Evolutionary conservation across 345 rosid genomes (phyloP), one percentile per base, ranked within the genome.

Genomic region (Cochlearia excelsa): DNA sequence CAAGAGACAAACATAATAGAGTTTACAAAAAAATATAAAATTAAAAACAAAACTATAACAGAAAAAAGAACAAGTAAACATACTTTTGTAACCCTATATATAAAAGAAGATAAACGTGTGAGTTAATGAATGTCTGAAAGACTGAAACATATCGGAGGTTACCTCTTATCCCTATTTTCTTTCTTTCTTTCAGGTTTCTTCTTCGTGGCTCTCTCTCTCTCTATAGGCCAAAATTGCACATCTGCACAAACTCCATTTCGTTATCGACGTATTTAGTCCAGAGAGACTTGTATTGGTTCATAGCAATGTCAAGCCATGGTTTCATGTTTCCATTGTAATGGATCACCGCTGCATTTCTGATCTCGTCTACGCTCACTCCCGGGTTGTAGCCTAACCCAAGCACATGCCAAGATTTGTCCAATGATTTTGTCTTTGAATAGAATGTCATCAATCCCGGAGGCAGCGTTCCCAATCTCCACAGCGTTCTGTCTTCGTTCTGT

Each of bases 301-400:
- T 75, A 26, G 94, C 97, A 54, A 90, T 81, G 61, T 90, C 94
- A 4, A 92, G 93, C 95, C 98, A 92, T 34, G 98, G 98, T 79
- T 92, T 88, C 96, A 86, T 86, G 78, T 92, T 84, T 42, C 98
- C 96, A 60, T 82, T 92, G 78, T 80, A 92, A 70, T 92, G 98
- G 37, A 92, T 81, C 70, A 88, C 91, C 23, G 95, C 95, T 49
- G 96, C 96, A 1, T 81, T 88, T 53, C 65, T 80, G 57, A 92
- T 86, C 62, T 78, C 88, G 48, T 88, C 88, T 88, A 84, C 83
- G 74, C 90, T 83, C 57, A 92, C 77, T 63, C 95, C 86, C 29
- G 91, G 90, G 80, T 85, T 81, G 73, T 88, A 84, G 26, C 98
- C 98, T 37, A 92, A 93, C 37, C 96, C 98, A 27, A 85, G 87